These are phyloP conservation scores for Porogramme epimiltina DNA, from an alignment of 1,284 basidiomycete genomes.

Conservation along the genomic window DNA sequence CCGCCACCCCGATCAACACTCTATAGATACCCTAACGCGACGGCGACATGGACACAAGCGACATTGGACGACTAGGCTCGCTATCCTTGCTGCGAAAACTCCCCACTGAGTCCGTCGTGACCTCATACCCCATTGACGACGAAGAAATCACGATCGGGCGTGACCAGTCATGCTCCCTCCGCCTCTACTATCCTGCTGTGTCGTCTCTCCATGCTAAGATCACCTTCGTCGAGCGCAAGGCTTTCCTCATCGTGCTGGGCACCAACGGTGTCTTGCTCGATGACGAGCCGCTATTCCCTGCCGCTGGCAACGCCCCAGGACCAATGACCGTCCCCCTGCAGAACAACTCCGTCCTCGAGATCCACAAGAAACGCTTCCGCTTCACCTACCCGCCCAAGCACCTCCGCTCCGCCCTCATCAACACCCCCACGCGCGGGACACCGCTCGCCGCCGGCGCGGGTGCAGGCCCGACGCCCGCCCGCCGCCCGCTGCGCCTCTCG, in stretches of 20 bases:
- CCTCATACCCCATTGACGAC: conserved; percentile 72
- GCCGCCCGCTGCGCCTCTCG: conserved; percentile 60
- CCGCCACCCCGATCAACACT: not conserved
- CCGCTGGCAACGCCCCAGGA: conserved; percentile 33
- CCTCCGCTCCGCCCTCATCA: conserved; percentile 54
- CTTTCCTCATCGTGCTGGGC: conserved; percentile 65
- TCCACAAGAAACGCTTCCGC: conserved; percentile 65
- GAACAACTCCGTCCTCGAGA: conserved; percentile 66
- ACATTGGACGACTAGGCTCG: conserved; percentile 62
- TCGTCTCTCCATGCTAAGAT: conserved; percentile 65
- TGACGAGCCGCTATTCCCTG: conserved; percentile 56
- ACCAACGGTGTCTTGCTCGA: conserved; percentile 59
- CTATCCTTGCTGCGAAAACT: conserved; percentile 58
- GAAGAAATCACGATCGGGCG: conserved; percentile 68
- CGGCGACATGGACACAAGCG: conserved; percentile 43
- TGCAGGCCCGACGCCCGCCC: conserved; percentile 1
- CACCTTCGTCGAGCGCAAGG: conserved; percentile 64
- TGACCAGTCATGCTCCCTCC: conserved; percentile 59
- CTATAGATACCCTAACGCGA: not conserved
- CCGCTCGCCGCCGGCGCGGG: conserved; percentile 1
- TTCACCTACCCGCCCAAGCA: conserved; percentile 77
- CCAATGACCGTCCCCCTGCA: conserved; percentile 60
- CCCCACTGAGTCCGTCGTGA: conserved; percentile 46
- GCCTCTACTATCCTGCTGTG: conserved; percentile 67
- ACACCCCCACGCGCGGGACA: conserved; percentile 41